A percentile compares a stretch with the other conserved stretches of the same genome.
phyloP scores from a whole-genome alignment of 257 asterid genomes.

The Lycium barbarum region DNA sequence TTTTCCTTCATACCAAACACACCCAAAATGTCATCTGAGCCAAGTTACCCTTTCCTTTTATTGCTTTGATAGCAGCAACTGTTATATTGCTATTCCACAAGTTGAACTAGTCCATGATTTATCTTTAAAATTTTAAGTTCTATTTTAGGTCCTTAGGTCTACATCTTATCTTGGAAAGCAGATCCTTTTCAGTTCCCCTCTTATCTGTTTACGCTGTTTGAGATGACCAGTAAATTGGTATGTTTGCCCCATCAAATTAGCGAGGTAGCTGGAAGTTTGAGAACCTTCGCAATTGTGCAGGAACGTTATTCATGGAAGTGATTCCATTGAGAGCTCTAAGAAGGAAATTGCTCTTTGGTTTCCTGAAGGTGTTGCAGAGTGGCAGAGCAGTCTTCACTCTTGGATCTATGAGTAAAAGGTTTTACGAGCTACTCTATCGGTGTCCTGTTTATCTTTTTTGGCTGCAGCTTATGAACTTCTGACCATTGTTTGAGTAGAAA shows the following conservation, averaged over 20 bases:
- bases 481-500: background rate
- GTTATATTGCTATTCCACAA: background rate
- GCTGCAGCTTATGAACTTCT: background rate
- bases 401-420: conserved; percentile 74
- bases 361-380: conserved; percentile 79
- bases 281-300: conserved; percentile 42
- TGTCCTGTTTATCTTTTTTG: background rate
- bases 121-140: background rate
- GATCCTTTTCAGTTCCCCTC: background rate
- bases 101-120: background rate
- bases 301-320: conserved; percentile 94
- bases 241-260: background rate
- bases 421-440: background rate
- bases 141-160: background rate
- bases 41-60: background rate
- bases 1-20: too few relatives aligned
- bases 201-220: background rate
- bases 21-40: background rate
- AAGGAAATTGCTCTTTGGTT: conserved; percentile 97
- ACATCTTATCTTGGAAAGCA: background rate
- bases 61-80: background rate
- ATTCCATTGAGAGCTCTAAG: conserved; percentile 79
- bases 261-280: background rate
- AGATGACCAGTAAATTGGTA: background rate
- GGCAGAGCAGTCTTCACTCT: conserved; percentile 78